These are phyloP conservation scores for Stereocaulon alpinum DNA, from an alignment of 495 filamentous ascomycete species.

Conservation along the genomic window DNA sequence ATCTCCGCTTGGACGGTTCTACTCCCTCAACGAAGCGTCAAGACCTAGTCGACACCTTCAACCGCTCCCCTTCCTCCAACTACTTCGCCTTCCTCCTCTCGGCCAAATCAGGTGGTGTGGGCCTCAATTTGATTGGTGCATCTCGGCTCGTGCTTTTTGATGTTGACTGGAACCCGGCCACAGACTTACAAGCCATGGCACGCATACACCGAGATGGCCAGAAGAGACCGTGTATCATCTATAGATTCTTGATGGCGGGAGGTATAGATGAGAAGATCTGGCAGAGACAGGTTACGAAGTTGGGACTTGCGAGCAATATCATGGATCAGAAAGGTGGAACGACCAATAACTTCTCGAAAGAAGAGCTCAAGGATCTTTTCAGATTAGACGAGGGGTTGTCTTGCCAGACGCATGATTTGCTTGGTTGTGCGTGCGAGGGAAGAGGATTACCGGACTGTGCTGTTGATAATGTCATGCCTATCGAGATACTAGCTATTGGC, in stretches of 20 bases:
- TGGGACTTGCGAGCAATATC: slow-evolving; percentile 56
- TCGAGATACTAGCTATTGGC: slow-evolving; percentile 27
- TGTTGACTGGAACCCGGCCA: slow-evolving; percentile 76
- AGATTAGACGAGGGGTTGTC: slow-evolving; percentile 47
- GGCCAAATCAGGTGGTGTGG: slow-evolving; percentile 65
- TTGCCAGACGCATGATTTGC: slow-evolving; percentile 61
- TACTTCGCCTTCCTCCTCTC: slow-evolving; percentile 72
- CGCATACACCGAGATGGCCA: slow-evolving; percentile 74
- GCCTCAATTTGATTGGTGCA: slow-evolving; percentile 70
- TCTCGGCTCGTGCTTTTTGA: slow-evolving; percentile 70
- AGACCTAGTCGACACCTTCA: slow-evolving; percentile 68
- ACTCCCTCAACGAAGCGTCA: slow-evolving; percentile 62
- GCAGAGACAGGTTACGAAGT: slow-evolving; percentile 71
- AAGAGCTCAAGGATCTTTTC: slow-evolving; percentile 66
- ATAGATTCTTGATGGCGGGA: slow-evolving; percentile 61
- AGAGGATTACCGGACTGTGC: slow-evolving; percentile 30
- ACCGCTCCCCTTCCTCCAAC: slow-evolving; percentile 42
- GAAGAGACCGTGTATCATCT: slow-evolving; percentile 59
- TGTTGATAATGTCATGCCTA: slow-evolving; percentile 21
- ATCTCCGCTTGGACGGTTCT: slow-evolving; percentile 63
- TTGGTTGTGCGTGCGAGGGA: slow-evolving; percentile 60
- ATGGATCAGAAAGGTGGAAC: slow-evolving; percentile 48
- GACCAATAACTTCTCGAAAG: slow-evolving; percentile 50
- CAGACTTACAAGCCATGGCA: slow-evolving; percentile 78
- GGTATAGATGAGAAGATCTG: slow-evolving; percentile 77